These are phyloP conservation scores for Cucumis hystrix DNA, from an alignment of 306 rosid species.

Conservation along the genomic window DNA sequence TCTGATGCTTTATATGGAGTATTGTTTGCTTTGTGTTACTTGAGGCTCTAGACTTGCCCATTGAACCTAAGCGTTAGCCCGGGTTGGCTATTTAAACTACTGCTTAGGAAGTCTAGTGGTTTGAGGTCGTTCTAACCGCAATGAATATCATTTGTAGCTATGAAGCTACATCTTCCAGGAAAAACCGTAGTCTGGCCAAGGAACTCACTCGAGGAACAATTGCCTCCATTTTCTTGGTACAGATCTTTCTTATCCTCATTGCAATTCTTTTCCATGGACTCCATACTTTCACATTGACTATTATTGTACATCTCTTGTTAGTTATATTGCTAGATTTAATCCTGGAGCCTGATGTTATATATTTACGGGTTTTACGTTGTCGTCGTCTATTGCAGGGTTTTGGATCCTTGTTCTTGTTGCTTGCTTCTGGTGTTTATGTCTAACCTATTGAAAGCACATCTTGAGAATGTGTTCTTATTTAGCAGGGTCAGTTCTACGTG, in stretches of 20 bases:
- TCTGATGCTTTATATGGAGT: background rate
- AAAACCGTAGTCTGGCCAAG: conserved; percentile 68
- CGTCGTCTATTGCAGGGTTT: conserved; percentile 52
- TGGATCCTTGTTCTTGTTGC: conserved; percentile 85
- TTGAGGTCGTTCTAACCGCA: background rate
- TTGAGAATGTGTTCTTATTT: background rate
- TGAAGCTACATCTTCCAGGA: conserved; percentile 78
- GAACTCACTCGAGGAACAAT: conserved; percentile 70
- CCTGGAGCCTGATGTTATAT: background rate
- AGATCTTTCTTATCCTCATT: background rate
- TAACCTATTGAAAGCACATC: conserved; percentile 17
- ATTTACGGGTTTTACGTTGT: background rate
- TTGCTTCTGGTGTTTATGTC: conserved; percentile 88
- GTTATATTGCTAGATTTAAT: background rate
- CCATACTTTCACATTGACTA: background rate
- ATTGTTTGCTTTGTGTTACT: background rate
- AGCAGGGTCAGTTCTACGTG: conserved; percentile 4
- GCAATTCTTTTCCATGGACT: background rate
- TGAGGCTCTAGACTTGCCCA: too few species aligned
- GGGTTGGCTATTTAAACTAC: too few species aligned
- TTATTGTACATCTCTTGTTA: background rate
- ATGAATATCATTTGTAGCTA: conserved; percentile 1
- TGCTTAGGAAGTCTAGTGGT: background rate
- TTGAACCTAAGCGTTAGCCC: too few species aligned
- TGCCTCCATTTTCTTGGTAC: conserved; percentile 40